These are phyloP conservation scores for Typha latifolia DNA, from an alignment of 176 grass and related monocot species.

Conservation along the genomic window DNA sequence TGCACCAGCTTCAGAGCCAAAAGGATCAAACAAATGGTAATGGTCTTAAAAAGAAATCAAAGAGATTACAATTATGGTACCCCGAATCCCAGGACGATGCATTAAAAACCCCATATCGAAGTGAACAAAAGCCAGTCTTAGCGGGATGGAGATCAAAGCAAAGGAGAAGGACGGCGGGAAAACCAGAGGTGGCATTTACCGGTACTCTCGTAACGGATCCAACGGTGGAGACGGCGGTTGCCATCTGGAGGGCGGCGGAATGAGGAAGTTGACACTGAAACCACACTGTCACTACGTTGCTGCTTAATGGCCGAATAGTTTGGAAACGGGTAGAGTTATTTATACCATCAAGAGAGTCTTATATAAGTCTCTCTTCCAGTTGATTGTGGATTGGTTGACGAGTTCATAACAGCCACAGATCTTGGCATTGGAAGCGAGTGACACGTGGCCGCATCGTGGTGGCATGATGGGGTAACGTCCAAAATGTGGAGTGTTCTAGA, in stretches of 20 bases:
- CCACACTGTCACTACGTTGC: too few species aligned
- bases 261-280: not conserved
- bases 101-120: too few species aligned
- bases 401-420: not conserved
- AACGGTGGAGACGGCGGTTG: constrained; percentile 48
- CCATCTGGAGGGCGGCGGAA: not conserved
- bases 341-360: not conserved
- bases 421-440: not conserved
- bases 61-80: too few species aligned
- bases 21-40: constrained; percentile 6
- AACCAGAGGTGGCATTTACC: constrained; percentile 23
- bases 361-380: too few species aligned
- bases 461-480: not conserved
- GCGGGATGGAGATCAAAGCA: not conserved
- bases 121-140: too few species aligned
- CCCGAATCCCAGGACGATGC: too few species aligned
- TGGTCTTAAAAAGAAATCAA: not conserved
- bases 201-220: constrained; percentile 50
- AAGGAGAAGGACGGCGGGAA: not conserved
- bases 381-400: not conserved
- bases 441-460: not conserved
- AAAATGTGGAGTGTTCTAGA: not conserved
- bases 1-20: not conserved
- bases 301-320: not conserved
- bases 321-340: not conserved